phyloP scores from a whole-genome alignment of 495 filamentous ascomycete genomes.

The Xylaria grammica region DNA sequence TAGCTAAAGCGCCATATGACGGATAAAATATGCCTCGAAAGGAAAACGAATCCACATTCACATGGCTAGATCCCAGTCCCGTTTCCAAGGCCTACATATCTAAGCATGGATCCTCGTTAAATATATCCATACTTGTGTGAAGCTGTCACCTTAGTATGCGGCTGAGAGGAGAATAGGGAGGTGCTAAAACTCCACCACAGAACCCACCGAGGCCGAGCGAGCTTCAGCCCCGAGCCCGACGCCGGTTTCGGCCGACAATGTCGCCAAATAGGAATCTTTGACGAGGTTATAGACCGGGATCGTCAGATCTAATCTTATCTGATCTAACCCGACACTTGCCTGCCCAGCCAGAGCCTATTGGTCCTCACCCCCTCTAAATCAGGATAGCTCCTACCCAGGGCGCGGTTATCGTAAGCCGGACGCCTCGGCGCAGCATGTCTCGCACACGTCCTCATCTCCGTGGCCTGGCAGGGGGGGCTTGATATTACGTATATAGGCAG shows the following conservation, averaged over 20 bases:
- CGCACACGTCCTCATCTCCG: background rate
- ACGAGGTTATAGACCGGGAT: background rate
- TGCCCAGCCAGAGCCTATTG: background rate
- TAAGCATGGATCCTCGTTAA: too few relatives aligned
- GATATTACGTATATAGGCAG: background rate
- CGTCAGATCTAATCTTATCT: conserved; percentile 40
- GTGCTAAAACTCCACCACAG: conserved; percentile 7
- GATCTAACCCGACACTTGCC: conserved; percentile 21
- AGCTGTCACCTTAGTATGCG: too few relatives aligned
- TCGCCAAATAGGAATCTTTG: conserved; percentile 1
- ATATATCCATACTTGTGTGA: too few relatives aligned
- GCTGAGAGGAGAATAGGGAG: too few relatives aligned
- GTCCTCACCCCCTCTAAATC: background rate
- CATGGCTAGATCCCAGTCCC: too few relatives aligned
- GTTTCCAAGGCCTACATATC: too few relatives aligned
- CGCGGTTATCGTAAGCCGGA: conserved; percentile 3
- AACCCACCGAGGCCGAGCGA: conserved; percentile 14
- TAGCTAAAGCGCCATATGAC: too few relatives aligned
- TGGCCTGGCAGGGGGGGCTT: background rate
- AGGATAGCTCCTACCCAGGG: background rate
- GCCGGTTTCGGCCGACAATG: conserved; percentile 19
- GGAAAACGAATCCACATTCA: too few relatives aligned
- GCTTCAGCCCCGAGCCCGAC: conserved; percentile 13
- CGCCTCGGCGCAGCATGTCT: background rate
- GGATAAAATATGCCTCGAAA: too few relatives aligned